A percentile compares a stretch with the other conserved stretches of the same genome.
Evolutionary conservation across 495 filamentous ascomycete genomes (phyloP).

Genomic region (Xylaria palmicola): DNA sequence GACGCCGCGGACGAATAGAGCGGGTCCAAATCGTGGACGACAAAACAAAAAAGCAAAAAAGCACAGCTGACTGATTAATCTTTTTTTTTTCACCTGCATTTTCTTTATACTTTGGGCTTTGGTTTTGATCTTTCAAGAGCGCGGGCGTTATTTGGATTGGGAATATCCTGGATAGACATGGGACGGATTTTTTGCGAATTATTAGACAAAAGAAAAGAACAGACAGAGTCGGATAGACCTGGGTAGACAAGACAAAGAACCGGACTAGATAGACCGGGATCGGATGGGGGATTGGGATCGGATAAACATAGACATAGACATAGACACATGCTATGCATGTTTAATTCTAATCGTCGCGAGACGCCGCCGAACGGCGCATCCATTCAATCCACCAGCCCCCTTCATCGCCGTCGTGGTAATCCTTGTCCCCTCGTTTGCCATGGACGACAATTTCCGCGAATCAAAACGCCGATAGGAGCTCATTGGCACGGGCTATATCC

Average conservation of each 20-base stretch:
- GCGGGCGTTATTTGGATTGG: conserved; percentile 1
- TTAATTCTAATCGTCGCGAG: conserved; percentile 12
- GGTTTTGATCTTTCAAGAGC: neutral
- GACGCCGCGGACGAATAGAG: conserved; percentile 19
- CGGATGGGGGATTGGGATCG: neutral
- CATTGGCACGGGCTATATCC: no score
- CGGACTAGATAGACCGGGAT: neutral
- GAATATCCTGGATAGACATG: conserved; percentile 5
- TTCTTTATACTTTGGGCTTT: neutral
- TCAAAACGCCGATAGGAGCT: no score
- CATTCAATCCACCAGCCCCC: no score
- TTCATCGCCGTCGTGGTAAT: no score
- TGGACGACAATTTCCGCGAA: no score
- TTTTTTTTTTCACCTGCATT: no score
- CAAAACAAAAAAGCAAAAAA: neutral
- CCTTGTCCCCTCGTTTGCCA: no score
- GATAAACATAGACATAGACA: neutral
- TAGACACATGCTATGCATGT: conserved; percentile 11
- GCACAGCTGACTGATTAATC: neutral
- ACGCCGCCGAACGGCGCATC: neutral
- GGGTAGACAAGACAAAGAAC: neutral
- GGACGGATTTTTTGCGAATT: neutral
- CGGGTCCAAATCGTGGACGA: neutral
- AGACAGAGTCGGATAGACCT: conserved; percentile 5
- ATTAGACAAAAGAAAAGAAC: neutral